Percentiles rank a stretch among this genome's conserved stretches.
phyloP scores from a whole-genome alignment of 2,329 filamentous ascomycete species.

The Pestalotiopsis sp. region DNA sequence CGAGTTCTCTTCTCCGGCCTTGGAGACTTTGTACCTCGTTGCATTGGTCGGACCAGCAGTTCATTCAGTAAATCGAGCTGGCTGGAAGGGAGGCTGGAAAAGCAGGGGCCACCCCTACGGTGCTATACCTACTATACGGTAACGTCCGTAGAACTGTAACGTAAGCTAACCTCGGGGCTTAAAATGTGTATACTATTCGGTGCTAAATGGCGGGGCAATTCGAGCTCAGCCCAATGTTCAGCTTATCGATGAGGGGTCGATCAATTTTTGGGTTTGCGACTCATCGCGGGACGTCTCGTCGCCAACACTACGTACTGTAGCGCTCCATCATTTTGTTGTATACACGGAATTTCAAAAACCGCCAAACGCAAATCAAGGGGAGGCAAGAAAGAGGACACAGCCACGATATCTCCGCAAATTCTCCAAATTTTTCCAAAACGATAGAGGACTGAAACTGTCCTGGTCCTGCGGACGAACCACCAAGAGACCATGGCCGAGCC shows the following conservation, averaged over 20 bases:
- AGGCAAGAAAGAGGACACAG: background rate
- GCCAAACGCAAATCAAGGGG: background rate
- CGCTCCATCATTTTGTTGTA: background rate
- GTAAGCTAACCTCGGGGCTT: background rate
- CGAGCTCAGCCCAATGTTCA: background rate
- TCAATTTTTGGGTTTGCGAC: background rate
- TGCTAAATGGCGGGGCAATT: conserved; percentile 12
- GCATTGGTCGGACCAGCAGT: too few species aligned
- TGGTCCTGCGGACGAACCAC: background rate
- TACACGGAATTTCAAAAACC: background rate
- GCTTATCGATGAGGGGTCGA: conserved; percentile 4
- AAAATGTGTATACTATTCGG: background rate
- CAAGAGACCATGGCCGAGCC: conserved; percentile 19
- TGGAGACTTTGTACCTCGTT: too few species aligned
- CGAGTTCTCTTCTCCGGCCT: too few species aligned
- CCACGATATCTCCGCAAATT: background rate
- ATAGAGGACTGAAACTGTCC: background rate
- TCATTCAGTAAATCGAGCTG: too few species aligned
- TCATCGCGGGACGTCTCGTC: background rate
- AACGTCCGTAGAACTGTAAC: background rate
- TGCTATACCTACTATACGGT: background rate
- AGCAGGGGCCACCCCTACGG: background rate
- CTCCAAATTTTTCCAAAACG: background rate
- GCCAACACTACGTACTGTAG: background rate
- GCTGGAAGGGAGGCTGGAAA: too few species aligned